phyloP scores from a whole-genome alignment of 495 filamentous ascomycete species.

The Trichoderma parareesei region DNA sequence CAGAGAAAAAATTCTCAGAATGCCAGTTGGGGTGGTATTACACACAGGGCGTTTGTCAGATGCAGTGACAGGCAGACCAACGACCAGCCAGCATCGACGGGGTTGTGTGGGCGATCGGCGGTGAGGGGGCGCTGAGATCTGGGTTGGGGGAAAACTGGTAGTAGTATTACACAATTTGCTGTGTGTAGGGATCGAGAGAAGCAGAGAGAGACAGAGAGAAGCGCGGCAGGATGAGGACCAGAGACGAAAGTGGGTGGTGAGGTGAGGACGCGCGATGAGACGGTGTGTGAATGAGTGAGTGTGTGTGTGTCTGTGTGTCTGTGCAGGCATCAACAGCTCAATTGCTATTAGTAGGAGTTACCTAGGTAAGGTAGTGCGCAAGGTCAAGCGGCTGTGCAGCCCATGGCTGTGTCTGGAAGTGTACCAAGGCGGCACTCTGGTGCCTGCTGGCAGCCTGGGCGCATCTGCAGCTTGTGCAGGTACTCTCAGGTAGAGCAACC shows the following conservation, averaged over 20 bases:
- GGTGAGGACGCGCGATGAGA: not conserved
- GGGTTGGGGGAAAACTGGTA: not conserved
- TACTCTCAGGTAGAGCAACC: too few relatives aligned
- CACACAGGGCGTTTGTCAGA: not conserved
- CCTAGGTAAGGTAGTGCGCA: too few relatives aligned
- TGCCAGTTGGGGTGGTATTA: too few relatives aligned
- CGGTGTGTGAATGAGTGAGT: not conserved
- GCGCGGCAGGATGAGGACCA: not conserved
- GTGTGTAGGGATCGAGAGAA: too few relatives aligned
- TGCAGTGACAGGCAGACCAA: not conserved
- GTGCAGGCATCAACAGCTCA: not conserved
- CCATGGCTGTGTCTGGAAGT: not conserved
- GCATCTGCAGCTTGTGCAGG: too few relatives aligned
- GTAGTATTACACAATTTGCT: too few relatives aligned
- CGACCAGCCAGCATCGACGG: not conserved
- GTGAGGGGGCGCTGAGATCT: conserved; percentile 2
- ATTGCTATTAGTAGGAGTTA: too few relatives aligned
- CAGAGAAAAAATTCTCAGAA: not conserved
- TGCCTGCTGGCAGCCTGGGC: too few relatives aligned
- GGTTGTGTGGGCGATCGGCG: not conserved
- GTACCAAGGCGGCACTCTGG: too few relatives aligned
- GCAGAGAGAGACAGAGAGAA: too few relatives aligned
- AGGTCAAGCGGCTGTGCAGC: conserved; percentile 1
- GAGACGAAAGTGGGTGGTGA: not conserved
- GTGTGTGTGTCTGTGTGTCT: not conserved